These are phyloP conservation scores for Gracilariopsis chorda DNA, from an alignment of 23 red algal genomes.

Conservation along the genomic window DNA sequence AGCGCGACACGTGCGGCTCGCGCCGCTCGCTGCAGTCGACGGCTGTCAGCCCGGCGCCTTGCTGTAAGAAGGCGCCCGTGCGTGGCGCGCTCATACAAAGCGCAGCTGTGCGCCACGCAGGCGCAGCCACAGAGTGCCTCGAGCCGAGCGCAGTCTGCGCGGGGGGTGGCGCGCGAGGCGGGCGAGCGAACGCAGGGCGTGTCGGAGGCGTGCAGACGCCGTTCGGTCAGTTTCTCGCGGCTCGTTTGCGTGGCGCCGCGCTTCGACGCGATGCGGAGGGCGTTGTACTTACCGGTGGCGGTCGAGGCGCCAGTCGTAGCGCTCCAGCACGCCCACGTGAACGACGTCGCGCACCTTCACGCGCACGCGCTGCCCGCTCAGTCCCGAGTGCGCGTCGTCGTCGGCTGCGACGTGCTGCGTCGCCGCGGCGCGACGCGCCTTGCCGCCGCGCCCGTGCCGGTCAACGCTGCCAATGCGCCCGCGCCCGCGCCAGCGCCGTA, in stretches of 20 bases:
- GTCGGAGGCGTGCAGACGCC: too few relatives aligned
- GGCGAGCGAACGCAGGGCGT: too few relatives aligned
- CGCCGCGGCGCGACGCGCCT: too few relatives aligned
- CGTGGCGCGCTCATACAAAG: neutral
- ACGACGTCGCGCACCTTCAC: neutral
- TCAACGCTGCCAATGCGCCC: neutral
- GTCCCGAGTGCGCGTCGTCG: neutral
- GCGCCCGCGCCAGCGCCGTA: neutral
- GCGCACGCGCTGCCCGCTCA: neutral
- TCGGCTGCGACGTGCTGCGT: too few relatives aligned
- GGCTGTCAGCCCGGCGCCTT: too few relatives aligned
- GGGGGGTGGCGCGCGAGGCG: neutral
- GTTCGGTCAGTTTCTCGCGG: too few relatives aligned
- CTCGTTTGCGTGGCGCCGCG: too few relatives aligned
- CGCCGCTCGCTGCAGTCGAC: neutral
- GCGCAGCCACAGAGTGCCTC: neutral
- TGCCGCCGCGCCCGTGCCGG: neutral
- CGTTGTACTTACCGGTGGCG: neutral
- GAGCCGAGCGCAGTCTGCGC: neutral
- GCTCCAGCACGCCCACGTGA: neutral
- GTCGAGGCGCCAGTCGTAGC: neutral
- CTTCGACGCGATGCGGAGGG: too few relatives aligned
- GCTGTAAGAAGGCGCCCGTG: neutral
- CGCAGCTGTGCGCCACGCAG: neutral
- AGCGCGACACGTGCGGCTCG: neutral